These are phyloP conservation scores for Penicillium egyptiacum DNA, from an alignment of 495 filamentous ascomycete genomes.

Conservation along the genomic window DNA sequence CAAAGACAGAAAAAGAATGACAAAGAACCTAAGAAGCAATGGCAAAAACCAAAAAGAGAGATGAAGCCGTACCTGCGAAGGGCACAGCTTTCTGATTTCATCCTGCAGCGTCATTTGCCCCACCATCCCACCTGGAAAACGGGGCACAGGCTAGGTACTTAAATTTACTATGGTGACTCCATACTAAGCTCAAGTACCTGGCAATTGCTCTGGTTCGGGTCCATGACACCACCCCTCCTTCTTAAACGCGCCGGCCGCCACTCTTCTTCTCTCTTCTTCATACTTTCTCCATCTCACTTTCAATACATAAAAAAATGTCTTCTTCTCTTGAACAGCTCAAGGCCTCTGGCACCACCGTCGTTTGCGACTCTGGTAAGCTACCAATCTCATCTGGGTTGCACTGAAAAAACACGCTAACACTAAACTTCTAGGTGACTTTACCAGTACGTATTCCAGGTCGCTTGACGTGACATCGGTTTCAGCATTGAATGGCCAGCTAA, in stretches of 20 bases:
- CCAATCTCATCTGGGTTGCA: background rate
- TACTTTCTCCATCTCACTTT: conserved; percentile 13
- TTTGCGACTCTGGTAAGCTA: conserved; percentile 90
- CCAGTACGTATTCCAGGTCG: conserved; percentile 54
- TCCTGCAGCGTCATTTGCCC: conserved; percentile 39
- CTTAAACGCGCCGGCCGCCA: conserved; percentile 34
- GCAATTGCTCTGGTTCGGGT: conserved; percentile 14
- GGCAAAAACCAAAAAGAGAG: background rate
- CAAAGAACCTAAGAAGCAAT: background rate
- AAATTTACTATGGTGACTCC: background rate
- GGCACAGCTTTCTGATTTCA: conserved; percentile 21
- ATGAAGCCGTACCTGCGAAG: background rate
- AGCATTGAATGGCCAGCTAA: conserved; percentile 12
- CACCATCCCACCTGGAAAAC: conserved; percentile 30
- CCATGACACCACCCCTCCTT: conserved; percentile 27
- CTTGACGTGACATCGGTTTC: background rate
- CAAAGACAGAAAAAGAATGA: conserved; percentile 1
- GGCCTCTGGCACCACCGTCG: conserved; percentile 90
- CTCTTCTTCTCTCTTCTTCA: conserved; percentile 25
- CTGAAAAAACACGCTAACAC: conserved; percentile 25
- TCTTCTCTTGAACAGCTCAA: conserved; percentile 95
- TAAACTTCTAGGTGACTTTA: conserved; percentile 65
- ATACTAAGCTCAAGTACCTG: conserved; percentile 21
- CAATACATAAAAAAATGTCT: conserved; percentile 63
- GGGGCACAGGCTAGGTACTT: conserved; percentile 20